A percentile compares a stretch with the other conserved stretches of the same genome.
Conservation (phyloP, 306 rosid genomes). For the Castanopsis chinensis region DNA sequence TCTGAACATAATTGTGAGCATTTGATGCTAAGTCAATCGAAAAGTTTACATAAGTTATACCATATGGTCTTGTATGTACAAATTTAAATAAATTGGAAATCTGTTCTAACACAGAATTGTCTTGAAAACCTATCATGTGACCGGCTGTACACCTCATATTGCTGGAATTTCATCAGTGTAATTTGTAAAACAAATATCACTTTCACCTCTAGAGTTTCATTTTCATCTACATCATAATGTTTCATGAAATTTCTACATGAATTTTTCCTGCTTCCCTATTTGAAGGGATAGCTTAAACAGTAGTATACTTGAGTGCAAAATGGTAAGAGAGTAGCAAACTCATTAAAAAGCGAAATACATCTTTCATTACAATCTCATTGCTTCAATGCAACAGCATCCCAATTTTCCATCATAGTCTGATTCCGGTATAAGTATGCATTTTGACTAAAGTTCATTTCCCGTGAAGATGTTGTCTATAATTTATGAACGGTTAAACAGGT, state of each 20-base stretch:
- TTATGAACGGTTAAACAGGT: not conserved
- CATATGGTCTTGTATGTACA: not conserved
- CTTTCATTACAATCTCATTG: not conserved
- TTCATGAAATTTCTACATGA: not conserved
- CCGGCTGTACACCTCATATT: not conserved
- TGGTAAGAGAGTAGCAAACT: not conserved
- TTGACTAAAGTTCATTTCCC: not conserved
- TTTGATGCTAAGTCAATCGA: constrained; percentile 12
- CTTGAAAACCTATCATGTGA: not conserved
- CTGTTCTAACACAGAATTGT: not conserved
- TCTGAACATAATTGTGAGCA: not conserved
- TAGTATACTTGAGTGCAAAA: not conserved
- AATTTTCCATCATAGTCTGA: not conserved
- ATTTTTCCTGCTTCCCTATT: not conserved
- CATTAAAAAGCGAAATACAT: not conserved
- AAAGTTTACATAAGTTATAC: not conserved
- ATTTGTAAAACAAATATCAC: not conserved
- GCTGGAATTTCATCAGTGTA: not conserved
- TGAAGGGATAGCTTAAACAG: too few species aligned
- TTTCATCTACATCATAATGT: not conserved
- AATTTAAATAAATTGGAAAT: not conserved
- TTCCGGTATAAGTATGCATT: not conserved
- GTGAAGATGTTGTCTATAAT: not conserved
- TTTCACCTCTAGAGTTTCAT: not conserved
- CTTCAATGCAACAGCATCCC: too few species aligned